Evolutionary conservation across 148 eudicot species (phyloP), one percentile per base, ranked within the genome.

Genomic region (Pouteria glomerata): DNA sequence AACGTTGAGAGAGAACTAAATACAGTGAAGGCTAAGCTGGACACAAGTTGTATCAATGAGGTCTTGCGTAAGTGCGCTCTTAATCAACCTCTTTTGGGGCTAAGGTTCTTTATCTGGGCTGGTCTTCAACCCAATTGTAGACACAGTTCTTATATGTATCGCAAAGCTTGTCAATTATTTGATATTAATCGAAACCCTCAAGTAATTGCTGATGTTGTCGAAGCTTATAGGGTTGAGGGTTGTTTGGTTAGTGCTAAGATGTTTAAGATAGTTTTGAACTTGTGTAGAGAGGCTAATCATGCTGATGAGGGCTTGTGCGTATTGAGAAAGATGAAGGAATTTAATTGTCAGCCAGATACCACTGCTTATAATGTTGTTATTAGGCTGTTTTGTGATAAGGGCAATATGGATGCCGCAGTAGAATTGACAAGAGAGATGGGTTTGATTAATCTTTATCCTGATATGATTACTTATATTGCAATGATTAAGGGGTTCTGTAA

Each of bases 71-170:
- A 71, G 65, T 86, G 85, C 70, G 78, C 81, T 35, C n/a, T 23
- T 24, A 47, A 82, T 77, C 75, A 89, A 26, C 78, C 86, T 63
- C 69, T 84, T 67, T 64, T 87, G 77, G 97, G 97, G 74, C 83
- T 90, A 60, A 80, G 97, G 42, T 93, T 93, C 78, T 93, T 93
- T 64, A 77, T 93, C 11, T 93, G 97, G 98, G 88, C 97, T 55
- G 95, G 86, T 27, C 34, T 77, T 19, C 95, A 87, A 66, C 73
- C 88, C 2, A 77, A 66, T 50, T 87, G 90, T 69, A 80, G 85
- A 56, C 95, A 90, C 73, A 74, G 82, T 44, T 66, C 79, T 4
- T 85, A 78, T 50, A 83, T 85, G 86, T 93, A 93, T 35, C 48
- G 53, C 47, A 76, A 82, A 68, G 92, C 88, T 72, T 87, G 89